Evolutionary conservation across 441 rosid species (phyloP).

Genomic region (Iberis amara): DNA sequence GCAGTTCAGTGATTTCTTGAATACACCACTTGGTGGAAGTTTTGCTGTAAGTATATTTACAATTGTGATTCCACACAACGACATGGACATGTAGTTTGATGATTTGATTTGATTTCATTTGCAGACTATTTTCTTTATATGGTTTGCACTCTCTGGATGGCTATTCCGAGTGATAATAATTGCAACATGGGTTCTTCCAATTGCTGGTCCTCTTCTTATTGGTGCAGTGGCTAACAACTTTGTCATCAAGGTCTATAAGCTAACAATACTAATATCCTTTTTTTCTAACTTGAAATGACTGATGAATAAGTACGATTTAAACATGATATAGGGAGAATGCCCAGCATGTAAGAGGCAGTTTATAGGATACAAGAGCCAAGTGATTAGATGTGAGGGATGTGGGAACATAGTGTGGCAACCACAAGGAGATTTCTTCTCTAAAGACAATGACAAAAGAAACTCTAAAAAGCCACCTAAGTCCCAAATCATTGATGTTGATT

Average conservation of each 20-base stretch:
- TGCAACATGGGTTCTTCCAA: slow-evolving; percentile 75
- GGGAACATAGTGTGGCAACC: slow-evolving; percentile 95
- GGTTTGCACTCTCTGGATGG: slow-evolving; percentile 97
- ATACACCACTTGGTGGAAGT: slow-evolving; percentile 72
- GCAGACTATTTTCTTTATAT: slow-evolving; percentile 77
- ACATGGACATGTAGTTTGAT: too few species aligned
- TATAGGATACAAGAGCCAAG: slow-evolving; percentile 73
- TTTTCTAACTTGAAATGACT: background rate
- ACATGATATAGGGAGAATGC: slow-evolving; percentile 63
- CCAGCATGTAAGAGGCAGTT: slow-evolving; percentile 88
- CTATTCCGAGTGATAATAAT: slow-evolving; percentile 66
- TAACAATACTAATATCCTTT: slow-evolving; percentile 33
- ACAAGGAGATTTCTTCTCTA: slow-evolving; percentile 57
- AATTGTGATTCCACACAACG: too few species aligned
- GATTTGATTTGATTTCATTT: too few species aligned
- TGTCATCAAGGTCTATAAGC: slow-evolving; percentile 77
- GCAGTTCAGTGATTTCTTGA: slow-evolving; percentile 59
- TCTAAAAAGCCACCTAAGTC: slow-evolving; percentile 56
- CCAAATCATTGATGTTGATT: slow-evolving; percentile 75
- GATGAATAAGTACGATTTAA: background rate
- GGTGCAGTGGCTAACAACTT: slow-evolving; percentile 86
- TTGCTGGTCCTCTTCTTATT: slow-evolving; percentile 94
- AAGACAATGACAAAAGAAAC: slow-evolving; percentile 36
- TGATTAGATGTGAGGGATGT: slow-evolving; percentile 64
- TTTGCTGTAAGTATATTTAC: slow-evolving; percentile 60